Base-by-base conservation (phyloP, 2,329 filamentous ascomycete species). In the Fusarium sp. region DNA sequence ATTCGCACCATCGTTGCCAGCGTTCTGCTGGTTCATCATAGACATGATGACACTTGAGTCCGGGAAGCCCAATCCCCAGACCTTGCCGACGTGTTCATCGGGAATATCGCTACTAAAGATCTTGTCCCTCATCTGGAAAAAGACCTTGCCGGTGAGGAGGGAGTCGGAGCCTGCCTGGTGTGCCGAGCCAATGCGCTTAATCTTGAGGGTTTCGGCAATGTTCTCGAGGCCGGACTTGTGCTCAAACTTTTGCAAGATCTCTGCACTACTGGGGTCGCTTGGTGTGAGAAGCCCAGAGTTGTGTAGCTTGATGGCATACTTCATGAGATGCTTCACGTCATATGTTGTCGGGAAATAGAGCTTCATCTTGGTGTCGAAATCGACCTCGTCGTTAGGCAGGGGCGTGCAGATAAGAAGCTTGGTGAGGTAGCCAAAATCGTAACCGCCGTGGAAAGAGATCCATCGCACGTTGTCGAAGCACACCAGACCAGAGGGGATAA, bases 251-350 rank as follows among this genome's bases (percentile, higher is more conserved):
- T 93, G 91, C 71, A 98, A 87, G 67, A 98, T 93, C 80, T 95
- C 93, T 27, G 89, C 87, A 18, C 91, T 93, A 66, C 87, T 86
- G 3, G 90, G 88, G 68, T 94, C 92, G 64, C 89, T 86, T 56
- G 90, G 92, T 10, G 89, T 91, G 14, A 90, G 83, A 60, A 91
- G 92, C 80, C 85, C 89, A 59, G 89, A 88, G 65, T 90, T 90
- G 80, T 93, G 90, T 64, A 92, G 89, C 77, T 90, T 90, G 74
- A 93, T 93, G 32, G 95, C 95, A 79, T 95, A 92, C 82, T 98
- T 97, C 90, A 98, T 96, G 45, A 99, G 90, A 82, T 97, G 97
- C 85, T 99, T 99, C 77, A 99, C 97, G 81, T 99, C 97, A 82
- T 97, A 97, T 0, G 97, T 91, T 20, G 92, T 93, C 0, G 97